Conservation (phyloP, 768 basidiomycete species). For the Phaffia australis region DNA sequence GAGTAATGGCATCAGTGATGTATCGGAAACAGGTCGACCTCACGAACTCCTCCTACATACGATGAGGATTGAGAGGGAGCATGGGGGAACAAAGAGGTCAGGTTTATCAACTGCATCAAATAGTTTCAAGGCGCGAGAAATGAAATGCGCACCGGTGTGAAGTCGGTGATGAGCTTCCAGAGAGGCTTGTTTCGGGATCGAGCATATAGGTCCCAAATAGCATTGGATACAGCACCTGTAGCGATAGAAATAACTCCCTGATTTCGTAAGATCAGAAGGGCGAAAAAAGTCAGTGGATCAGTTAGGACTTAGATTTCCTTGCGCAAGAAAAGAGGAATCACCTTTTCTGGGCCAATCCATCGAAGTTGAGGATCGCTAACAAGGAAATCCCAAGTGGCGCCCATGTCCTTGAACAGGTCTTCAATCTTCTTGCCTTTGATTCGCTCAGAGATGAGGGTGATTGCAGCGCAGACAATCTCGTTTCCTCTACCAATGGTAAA, state of each 20-base stretch:
- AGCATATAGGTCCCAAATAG: conserved; percentile 80
- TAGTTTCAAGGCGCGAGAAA: neutral
- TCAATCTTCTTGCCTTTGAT: conserved; percentile 73
- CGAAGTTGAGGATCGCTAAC: conserved; percentile 79
- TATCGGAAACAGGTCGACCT: conserved; percentile 41
- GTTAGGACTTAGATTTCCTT: neutral
- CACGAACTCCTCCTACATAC: conserved; percentile 19
- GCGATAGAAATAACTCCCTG: conserved; percentile 92
- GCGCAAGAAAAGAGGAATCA: conserved; percentile 4
- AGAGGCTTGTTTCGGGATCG: conserved; percentile 68
- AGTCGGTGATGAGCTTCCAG: conserved; percentile 88
- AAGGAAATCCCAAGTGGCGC: conserved; percentile 76
- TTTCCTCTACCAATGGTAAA: conserved; percentile 92
- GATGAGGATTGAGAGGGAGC: neutral
- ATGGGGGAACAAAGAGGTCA: neutral
- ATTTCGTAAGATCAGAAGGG: conserved; percentile 50
- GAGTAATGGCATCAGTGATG: conserved; percentile 85
- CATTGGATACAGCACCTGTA: conserved; percentile 78
- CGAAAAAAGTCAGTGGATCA: neutral
- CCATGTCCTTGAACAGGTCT: conserved; percentile 78
- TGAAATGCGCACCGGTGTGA: conserved; percentile 52
- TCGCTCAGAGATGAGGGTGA: conserved; percentile 65
- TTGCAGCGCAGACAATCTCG: conserved; percentile 81
- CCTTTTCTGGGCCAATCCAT: conserved; percentile 49
- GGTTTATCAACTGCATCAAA: neutral